A percentile compares a stretch with the other conserved stretches of the same genome.
phyloP scores from a whole-genome alignment of 2,329 filamentous ascomycete species.

The Apiospora hydei region DNA sequence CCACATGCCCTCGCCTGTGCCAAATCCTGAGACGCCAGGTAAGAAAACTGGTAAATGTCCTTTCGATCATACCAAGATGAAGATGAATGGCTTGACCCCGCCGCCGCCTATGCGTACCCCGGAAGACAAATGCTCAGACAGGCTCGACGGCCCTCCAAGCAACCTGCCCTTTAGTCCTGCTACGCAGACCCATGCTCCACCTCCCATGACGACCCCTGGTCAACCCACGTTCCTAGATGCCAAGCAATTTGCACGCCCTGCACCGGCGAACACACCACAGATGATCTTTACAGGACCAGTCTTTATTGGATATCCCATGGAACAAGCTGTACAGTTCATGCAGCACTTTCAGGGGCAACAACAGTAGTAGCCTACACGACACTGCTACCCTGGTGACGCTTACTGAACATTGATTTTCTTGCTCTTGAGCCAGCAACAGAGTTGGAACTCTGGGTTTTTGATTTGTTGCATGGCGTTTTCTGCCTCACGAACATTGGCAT shows the following conservation, averaged over 20 bases:
- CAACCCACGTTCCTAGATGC: slow-evolving; percentile 63
- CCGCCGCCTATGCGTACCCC: slow-evolving; percentile 36
- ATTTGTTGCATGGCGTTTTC: slow-evolving; percentile 13
- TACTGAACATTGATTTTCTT: slow-evolving; percentile 7
- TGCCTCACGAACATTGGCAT: not conserved
- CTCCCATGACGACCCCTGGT: slow-evolving; percentile 39
- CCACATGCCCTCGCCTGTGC: slow-evolving; percentile 51
- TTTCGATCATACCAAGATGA: slow-evolving; percentile 60
- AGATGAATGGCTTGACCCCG: slow-evolving; percentile 39
- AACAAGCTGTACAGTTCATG: slow-evolving; percentile 81
- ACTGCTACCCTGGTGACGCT: not conserved
- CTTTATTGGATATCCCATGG: slow-evolving; percentile 88
- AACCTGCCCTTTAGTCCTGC: slow-evolving; percentile 27
- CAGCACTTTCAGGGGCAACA: slow-evolving; percentile 56
- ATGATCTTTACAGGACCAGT: slow-evolving; percentile 94
- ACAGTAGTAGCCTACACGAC: slow-evolving; percentile 6
- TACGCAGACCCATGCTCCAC: slow-evolving; percentile 32
- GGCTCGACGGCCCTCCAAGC: slow-evolving; percentile 32
- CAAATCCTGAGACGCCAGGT: slow-evolving; percentile 33
- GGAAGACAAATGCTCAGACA: slow-evolving; percentile 34
- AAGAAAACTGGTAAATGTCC: slow-evolving; percentile 60
- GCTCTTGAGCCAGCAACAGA: slow-evolving; percentile 5
- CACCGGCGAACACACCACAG: slow-evolving; percentile 56
- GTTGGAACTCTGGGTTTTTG: not conserved
- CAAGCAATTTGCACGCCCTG: slow-evolving; percentile 41